phyloP scores from a whole-genome alignment of 1,284 basidiomycete genomes.

The Ganoderma meredithae region DNA sequence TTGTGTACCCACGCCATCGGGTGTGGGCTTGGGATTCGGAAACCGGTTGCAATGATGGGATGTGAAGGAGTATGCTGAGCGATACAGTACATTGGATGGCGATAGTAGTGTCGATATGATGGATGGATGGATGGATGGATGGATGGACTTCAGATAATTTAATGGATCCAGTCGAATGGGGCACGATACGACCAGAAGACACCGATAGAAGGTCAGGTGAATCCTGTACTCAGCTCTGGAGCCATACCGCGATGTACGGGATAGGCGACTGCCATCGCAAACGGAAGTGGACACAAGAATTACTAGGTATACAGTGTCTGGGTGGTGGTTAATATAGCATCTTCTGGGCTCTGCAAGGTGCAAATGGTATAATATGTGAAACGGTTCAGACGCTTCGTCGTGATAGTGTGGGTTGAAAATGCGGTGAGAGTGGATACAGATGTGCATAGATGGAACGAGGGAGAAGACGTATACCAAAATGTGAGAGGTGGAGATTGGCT shows the following conservation, averaged over 20 bases:
- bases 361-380: slow-evolving; percentile 9
- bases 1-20: slow-evolving; percentile 12
- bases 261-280: slow-evolving; percentile 21
- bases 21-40: slow-evolving; percentile 1
- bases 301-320: slow-evolving; percentile 33
- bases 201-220: slow-evolving; percentile 8
- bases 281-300: slow-evolving; percentile 1
- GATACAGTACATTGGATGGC: slow-evolving; percentile 8
- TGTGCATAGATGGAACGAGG: background rate
- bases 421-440: slow-evolving; percentile 10
- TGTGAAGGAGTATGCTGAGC: background rate
- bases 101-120: background rate
- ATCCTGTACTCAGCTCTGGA: slow-evolving; percentile 15
- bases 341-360: slow-evolving; percentile 26
- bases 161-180: background rate
- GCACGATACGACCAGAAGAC: background rate
- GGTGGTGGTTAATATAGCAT: slow-evolving; percentile 35
- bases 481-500: slow-evolving; percentile 7
- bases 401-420: slow-evolving; percentile 9
- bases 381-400: slow-evolving; percentile 12
- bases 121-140: slow-evolving; percentile 9
- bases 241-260: background rate
- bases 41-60: slow-evolving; percentile 3
- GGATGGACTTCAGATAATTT: slow-evolving; percentile 5
- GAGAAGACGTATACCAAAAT: slow-evolving; percentile 8